Conservation (phyloP, 1,284 basidiomycete genomes). For the Naganishia sp. region DNA sequence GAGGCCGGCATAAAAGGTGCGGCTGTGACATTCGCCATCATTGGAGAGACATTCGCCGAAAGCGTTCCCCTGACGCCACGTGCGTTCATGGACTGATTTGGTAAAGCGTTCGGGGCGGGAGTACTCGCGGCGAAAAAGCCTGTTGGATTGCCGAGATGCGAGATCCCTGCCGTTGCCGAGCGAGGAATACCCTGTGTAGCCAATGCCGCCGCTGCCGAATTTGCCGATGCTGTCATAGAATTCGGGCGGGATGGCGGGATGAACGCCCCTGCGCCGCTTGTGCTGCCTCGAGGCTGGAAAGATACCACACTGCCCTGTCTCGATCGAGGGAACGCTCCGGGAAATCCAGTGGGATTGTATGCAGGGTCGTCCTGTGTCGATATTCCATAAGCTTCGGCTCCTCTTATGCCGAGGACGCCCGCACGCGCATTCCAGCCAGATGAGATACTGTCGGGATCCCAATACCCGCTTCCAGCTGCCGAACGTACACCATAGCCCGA, state of each 20-base stretch:
- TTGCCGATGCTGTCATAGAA: constrained; percentile 25
- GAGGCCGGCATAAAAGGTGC: constrained; percentile 33
- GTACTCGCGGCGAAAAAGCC: constrained; percentile 24
- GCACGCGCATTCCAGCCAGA: constrained; percentile 17
- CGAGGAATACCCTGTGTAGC: constrained; percentile 35
- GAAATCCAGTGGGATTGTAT: background rate
- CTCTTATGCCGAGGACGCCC: background rate
- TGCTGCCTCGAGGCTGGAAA: constrained; percentile 16
- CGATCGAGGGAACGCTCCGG: constrained; percentile 23
- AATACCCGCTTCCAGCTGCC: constrained; percentile 3
- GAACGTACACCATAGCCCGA: constrained; percentile 10
- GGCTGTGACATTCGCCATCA: constrained; percentile 35
- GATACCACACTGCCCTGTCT: constrained; percentile 27
- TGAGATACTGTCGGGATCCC: constrained; percentile 1
- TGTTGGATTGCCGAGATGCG: constrained; percentile 34
- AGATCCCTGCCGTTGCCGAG: constrained; percentile 27
- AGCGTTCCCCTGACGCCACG: constrained; percentile 10
- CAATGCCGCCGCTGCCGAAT: constrained; percentile 30
- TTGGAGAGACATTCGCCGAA: constrained; percentile 29
- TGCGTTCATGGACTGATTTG: constrained; percentile 9
- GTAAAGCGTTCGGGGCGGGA: background rate
- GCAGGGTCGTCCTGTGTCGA: constrained; percentile 8
- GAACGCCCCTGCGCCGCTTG: background rate
- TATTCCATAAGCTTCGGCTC: background rate
- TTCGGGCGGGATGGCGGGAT: constrained; percentile 20